These are phyloP conservation scores for Nicotiana rustica DNA, from an alignment of 305 asterid species.

Conservation along the genomic window DNA sequence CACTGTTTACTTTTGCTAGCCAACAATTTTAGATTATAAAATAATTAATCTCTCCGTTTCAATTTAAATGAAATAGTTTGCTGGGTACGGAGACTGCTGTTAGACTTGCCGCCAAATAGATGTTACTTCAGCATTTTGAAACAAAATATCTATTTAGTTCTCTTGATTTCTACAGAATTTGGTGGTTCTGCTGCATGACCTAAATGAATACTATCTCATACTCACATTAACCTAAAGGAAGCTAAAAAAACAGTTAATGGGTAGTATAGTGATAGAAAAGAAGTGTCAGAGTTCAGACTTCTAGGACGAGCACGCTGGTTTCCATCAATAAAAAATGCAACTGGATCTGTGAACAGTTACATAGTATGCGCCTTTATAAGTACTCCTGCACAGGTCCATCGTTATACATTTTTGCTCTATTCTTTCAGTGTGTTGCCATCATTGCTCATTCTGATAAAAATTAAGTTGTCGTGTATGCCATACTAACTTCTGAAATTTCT, in stretches of 20 bases:
- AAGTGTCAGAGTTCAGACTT: slow-evolving; percentile 57
- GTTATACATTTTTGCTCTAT: slow-evolving; percentile 4
- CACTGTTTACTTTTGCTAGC: too few species aligned
- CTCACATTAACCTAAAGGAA: slow-evolving; percentile 90
- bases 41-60: too few species aligned
- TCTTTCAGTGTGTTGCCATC: neutral
- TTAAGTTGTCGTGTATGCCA: neutral
- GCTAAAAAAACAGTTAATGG: slow-evolving; percentile 88
- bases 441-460: neutral
- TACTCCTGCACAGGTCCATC: slow-evolving; percentile 93
- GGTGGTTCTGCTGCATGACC: slow-evolving; percentile 15
- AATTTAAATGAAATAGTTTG: slow-evolving; percentile 14
- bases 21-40: too few species aligned
- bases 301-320: neutral
- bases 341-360: slow-evolving; percentile 67
- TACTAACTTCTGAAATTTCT: slow-evolving; percentile 32
- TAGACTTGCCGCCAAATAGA: slow-evolving; percentile 97
- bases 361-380: slow-evolving; percentile 97
- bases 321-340: slow-evolving; percentile 70
- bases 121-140: slow-evolving; percentile 52
- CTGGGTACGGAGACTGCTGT: slow-evolving; percentile 86
- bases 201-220: slow-evolving; percentile 30
- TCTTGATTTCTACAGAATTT: neutral
- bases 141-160: neutral
- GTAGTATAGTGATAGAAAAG: slow-evolving; percentile 94